phyloP scores from a whole-genome alignment of 129 eudicot genomes.

The carrot (Daucus carota) region DH1_v3.0 NC_030386.2:23219501-23220000 shows the following conservation, averaged over 20 bases:
- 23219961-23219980: too few species aligned
- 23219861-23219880: background rate
- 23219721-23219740: background rate
- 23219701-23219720: background rate
- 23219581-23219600: slow-evolving; percentile 94
- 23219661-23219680: background rate
- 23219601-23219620: slow-evolving; percentile 79
- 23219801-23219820: background rate
- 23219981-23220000: too few species aligned
- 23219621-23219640: slow-evolving; percentile 90
- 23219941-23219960: too few species aligned
- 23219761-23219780: background rate
- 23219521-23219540: background rate
- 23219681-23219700: background rate
- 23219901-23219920: background rate
- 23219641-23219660: background rate
- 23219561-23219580: slow-evolving; percentile 4
- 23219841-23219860: background rate
- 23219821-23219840: background rate
- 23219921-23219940: background rate
- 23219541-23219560: background rate
- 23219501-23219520: background rate
- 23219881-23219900: background rate
- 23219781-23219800: background rate
- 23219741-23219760: background rate